phyloP scores from a whole-genome alignment of 177 flowering plant genomes.

The Vitis hybrid region DNA sequence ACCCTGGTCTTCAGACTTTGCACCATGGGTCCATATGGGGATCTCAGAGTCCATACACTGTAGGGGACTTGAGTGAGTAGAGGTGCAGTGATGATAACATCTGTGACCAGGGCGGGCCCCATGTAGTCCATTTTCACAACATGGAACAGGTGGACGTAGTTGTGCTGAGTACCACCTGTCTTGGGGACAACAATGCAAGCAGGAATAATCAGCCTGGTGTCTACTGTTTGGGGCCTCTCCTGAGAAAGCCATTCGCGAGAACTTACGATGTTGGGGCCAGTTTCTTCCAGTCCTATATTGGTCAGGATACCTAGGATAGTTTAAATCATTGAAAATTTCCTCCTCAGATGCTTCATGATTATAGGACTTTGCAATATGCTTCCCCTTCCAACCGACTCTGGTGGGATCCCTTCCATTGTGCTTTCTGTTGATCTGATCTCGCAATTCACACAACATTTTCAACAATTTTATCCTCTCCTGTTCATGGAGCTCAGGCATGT shows the following conservation, averaged over 20 bases:
- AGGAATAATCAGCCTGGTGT: conserved; percentile 31
- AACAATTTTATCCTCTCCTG: conserved; percentile 49
- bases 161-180: conserved; percentile 36
- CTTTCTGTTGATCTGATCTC: conserved; percentile 44
- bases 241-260: conserved; percentile 38
- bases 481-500: conserved; percentile 25
- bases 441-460: conserved; percentile 61
- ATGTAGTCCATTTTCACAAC: conserved; percentile 23
- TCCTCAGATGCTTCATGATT: conserved; percentile 18
- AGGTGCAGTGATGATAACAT: conserved; percentile 20
- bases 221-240: conserved; percentile 32
- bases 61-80: conserved; percentile 38
- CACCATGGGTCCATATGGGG: conserved; percentile 18
- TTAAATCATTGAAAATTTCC: conserved; percentile 18
- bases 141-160: conserved; percentile 20
- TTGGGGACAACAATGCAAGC: conserved; percentile 31
- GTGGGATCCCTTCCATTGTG: conserved; percentile 23
- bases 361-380: conserved; percentile 15
- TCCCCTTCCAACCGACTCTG: conserved; percentile 21
- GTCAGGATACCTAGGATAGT: conserved; percentile 22
- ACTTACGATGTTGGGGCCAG: conserved; percentile 20
- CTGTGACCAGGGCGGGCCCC: conserved; percentile 23
- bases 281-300: conserved; percentile 24
- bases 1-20: conserved; percentile 31
- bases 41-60: conserved; percentile 26